A percentile compares a stretch with the other conserved stretches of the same genome.
These are phyloP conservation scores for Kurtzmaniella cleridarum DNA, from an alignment of 805 yeast genomes.

Conservation along the genomic window DNA sequence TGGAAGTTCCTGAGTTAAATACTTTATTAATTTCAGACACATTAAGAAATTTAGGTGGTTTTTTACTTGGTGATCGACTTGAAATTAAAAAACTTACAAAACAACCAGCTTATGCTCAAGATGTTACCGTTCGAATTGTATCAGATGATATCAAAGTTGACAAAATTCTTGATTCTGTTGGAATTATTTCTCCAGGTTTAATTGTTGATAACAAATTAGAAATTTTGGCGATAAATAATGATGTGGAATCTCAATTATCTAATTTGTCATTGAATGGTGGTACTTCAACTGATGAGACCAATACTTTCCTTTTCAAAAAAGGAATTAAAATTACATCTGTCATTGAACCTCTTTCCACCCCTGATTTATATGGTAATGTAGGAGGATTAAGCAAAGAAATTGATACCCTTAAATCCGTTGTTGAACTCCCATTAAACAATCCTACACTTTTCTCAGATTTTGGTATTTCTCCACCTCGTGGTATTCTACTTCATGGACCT, in stretches of 20 bases:
- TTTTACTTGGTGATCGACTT: constrained; percentile 45
- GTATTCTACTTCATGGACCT: constrained; percentile 90
- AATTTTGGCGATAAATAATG: constrained; percentile 23
- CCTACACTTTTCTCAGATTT: constrained; percentile 76
- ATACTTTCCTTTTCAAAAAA: constrained; percentile 32
- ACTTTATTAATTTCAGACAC: constrained; percentile 21
- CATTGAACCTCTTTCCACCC: constrained; percentile 34
- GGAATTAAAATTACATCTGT: constrained; percentile 11
- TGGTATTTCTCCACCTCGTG: constrained; percentile 90
- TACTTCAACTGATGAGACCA: constrained; percentile 6
- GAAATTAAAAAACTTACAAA: constrained; percentile 38
- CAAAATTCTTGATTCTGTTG: constrained; percentile 46
- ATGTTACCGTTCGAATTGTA: constrained; percentile 11
- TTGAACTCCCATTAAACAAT: constrained; percentile 74
- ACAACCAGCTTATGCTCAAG: constrained; percentile 42
- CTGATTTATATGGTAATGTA: constrained; percentile 46
- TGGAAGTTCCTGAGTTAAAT: constrained; percentile 20
- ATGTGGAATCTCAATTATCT: constrained; percentile 24
- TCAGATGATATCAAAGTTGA: constrained; percentile 22
- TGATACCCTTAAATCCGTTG: constrained; percentile 52
- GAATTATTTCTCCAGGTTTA: constrained; percentile 58
- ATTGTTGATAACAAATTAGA: constrained; percentile 20
- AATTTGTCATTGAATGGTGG: constrained; percentile 25
- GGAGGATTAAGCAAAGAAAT: constrained; percentile 79
- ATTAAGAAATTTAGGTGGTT: constrained; percentile 28